Evolutionary conservation across 495 filamentous ascomycete genomes (phyloP).

Genomic region (Bacidia rubella): DNA sequence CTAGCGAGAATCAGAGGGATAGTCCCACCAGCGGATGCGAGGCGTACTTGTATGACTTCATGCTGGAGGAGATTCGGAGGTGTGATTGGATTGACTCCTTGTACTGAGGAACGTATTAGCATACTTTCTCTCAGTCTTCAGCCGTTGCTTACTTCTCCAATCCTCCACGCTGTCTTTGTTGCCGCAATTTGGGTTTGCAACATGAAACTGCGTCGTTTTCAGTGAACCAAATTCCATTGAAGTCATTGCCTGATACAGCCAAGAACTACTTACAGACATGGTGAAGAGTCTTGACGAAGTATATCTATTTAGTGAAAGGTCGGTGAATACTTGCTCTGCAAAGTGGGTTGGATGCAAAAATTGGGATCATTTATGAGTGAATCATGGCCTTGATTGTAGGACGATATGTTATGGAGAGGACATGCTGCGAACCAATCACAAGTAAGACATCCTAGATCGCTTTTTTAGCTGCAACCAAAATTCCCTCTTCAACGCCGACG

Average conservation of each 20-base stretch:
- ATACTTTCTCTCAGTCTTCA: background rate
- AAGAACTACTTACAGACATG: conserved; percentile 12
- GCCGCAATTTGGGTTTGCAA: conserved; percentile 80
- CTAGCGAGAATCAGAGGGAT: conserved; percentile 20
- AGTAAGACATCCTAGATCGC: background rate
- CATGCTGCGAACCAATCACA: background rate
- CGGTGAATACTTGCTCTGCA: background rate
- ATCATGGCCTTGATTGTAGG: background rate
- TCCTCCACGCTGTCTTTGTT: conserved; percentile 72
- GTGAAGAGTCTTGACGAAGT: background rate
- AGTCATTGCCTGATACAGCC: background rate
- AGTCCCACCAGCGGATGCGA: background rate
- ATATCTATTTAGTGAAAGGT: background rate
- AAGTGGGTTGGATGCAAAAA: no score
- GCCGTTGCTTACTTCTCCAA: conserved; percentile 57
- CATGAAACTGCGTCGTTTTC: conserved; percentile 51
- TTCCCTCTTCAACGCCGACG: conserved; percentile 3
- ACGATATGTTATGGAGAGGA: background rate
- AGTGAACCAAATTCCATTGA: background rate
- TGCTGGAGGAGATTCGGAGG: conserved; percentile 90
- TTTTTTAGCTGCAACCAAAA: conserved; percentile 1
- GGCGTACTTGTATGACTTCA: conserved; percentile 45
- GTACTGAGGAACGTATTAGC: conserved; percentile 37
- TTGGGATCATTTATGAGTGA: background rate
- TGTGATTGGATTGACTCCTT: conserved; percentile 84